Conservation (phyloP, 768 basidiomycete genomes). For the Lentinula raphanica region DNA sequence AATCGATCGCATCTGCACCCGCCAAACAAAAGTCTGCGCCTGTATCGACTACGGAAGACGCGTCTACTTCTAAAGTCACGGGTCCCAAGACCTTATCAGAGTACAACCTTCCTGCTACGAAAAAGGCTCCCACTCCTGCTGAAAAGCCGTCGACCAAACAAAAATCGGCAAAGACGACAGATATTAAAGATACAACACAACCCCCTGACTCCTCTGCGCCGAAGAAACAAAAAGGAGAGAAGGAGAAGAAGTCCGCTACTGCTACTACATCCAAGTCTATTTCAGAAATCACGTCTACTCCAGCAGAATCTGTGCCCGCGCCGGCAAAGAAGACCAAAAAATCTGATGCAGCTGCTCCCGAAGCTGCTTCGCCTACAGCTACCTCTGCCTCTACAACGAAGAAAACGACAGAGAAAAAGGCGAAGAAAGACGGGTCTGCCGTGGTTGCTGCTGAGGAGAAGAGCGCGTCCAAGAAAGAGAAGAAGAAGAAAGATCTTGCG, state of each 20-base stretch:
- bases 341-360: background rate
- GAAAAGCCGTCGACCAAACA: background rate
- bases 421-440: slow-evolving; percentile 10
- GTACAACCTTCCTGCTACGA: slow-evolving; percentile 13
- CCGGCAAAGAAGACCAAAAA: slow-evolving; percentile 2
- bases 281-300: slow-evolving; percentile 11
- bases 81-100: background rate
- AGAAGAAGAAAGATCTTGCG: background rate
- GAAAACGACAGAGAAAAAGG: slow-evolving; percentile 9
- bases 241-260: background rate
- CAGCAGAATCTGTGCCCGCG: slow-evolving; percentile 12
- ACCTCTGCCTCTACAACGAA: background rate
- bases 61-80: slow-evolving; percentile 1
- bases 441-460: background rate
- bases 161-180: background rate
- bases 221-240: background rate
- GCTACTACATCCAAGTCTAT: background rate
- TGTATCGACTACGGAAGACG: slow-evolving; percentile 6
- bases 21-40: background rate
- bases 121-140: slow-evolving; percentile 8
- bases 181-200: background rate
- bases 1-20: slow-evolving; percentile 12
- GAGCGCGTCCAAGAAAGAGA: background rate
- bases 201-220: background rate
- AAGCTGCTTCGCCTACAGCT: background rate